phyloP scores from a whole-genome alignment of 768 basidiomycete species.

The Agrocybe pediades region DNA sequence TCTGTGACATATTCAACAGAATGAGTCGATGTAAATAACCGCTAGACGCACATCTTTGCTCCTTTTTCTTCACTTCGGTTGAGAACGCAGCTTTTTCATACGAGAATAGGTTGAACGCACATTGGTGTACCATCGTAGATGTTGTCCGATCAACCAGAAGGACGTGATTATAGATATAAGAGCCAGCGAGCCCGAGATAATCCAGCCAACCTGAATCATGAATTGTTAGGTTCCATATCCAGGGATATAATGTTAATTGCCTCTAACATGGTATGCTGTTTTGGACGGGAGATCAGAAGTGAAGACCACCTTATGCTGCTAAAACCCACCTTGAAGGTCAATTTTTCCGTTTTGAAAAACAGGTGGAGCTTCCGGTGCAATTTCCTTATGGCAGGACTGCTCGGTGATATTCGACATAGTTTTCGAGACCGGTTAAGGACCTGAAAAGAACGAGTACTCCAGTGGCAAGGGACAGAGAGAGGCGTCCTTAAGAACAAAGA shows the following conservation, averaged over 20 bases:
- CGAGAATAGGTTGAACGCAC: constrained; percentile 35
- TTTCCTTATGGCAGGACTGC: constrained; percentile 37
- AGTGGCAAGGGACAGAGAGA: too few relatives aligned
- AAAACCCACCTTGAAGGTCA: constrained; percentile 65
- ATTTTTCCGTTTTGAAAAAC: constrained; percentile 64
- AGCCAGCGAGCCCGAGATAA: constrained; percentile 61
- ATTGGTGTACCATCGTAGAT: constrained; percentile 72
- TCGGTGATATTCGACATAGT: constrained; percentile 20
- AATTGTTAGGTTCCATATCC: background rate
- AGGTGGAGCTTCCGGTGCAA: constrained; percentile 49
- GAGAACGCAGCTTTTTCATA: background rate
- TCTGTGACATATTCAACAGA: constrained; percentile 36
- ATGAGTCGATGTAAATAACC: background rate
- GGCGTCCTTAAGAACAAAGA: too few relatives aligned
- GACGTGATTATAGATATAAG: constrained; percentile 57
- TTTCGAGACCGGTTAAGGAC: background rate
- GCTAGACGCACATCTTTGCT: constrained; percentile 59
- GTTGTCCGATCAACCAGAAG: constrained; percentile 74
- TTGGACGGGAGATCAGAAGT: background rate
- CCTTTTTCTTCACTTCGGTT: constrained; percentile 50
- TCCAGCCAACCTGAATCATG: constrained; percentile 62
- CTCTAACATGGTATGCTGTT: constrained; percentile 57
- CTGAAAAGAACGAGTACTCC: too few relatives aligned
- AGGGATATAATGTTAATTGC: background rate
- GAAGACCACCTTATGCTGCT: background rate